Evolutionary conservation across 2,329 filamentous ascomycete species (phyloP).

Genomic region (Colletotrichum navitas): DNA sequence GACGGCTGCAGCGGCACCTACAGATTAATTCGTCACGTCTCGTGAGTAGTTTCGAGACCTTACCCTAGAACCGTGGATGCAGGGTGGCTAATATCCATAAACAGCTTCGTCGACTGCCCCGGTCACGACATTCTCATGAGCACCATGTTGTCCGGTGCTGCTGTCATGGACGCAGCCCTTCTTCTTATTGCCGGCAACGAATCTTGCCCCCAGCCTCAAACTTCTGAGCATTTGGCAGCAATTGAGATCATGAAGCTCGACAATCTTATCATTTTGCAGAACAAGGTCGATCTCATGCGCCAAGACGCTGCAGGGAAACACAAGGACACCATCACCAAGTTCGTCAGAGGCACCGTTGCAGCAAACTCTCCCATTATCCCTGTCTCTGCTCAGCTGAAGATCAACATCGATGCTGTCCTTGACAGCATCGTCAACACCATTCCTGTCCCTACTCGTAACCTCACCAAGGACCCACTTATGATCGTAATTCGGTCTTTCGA

Average conservation of each 20-base stretch:
- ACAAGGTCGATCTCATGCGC: constrained; percentile 99
- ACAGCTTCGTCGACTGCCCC: constrained; percentile 95
- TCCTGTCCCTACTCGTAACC: constrained; percentile 90
- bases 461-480: constrained; percentile 94
- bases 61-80: constrained; percentile 25
- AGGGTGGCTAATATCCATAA: constrained; percentile 45
- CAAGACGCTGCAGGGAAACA: constrained; percentile 94
- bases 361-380: constrained; percentile 96
- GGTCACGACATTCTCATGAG: constrained; percentile 99
- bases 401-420: constrained; percentile 99
- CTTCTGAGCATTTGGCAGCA: constrained; percentile 96
- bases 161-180: constrained; percentile 98
- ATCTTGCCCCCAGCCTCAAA: constrained; percentile 97
- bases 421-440: constrained; percentile 96
- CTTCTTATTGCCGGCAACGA: constrained; percentile 98
- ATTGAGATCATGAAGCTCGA: constrained; percentile 99
- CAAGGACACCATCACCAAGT: constrained; percentile 97
- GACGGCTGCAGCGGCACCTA: constrained; percentile 92
- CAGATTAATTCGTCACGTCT: constrained; percentile 89
- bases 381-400: constrained; percentile 97
- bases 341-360: constrained; percentile 96
- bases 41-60: constrained; percentile 68
- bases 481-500: constrained; percentile 99
- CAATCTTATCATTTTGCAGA: constrained; percentile 99
- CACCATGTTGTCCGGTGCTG: constrained; percentile 99